Evolutionary conservation across 2,329 filamentous ascomycete species (phyloP).

Genomic region (Calonectria pauciramosa): DNA sequence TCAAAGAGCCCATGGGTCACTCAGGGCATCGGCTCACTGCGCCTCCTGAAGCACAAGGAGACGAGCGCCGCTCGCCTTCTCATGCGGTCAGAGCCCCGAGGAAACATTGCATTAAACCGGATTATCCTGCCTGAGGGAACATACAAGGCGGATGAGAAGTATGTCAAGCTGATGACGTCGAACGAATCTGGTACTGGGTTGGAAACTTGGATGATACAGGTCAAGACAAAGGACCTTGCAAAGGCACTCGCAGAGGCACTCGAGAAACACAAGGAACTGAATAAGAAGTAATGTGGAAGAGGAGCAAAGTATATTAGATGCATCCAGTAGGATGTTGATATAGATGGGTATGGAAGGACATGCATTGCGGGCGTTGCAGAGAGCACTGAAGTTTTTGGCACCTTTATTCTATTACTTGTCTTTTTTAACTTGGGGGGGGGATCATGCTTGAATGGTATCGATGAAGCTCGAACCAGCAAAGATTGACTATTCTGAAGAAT

Average conservation of each 20-base stretch:
- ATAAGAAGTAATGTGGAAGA: conserved; percentile 61
- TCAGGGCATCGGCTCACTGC: conserved; percentile 79
- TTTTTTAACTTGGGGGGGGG: background rate
- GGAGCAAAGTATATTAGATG: conserved; percentile 42
- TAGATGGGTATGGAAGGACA: conserved; percentile 46
- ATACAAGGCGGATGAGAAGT: conserved; percentile 74
- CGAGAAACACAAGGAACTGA: conserved; percentile 68
- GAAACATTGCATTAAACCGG: conserved; percentile 81
- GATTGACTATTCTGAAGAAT: conserved; percentile 40
- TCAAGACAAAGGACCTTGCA: conserved; percentile 75
- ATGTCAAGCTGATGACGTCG: conserved; percentile 70
- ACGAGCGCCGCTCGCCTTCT: conserved; percentile 77
- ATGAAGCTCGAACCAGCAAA: conserved; percentile 32
- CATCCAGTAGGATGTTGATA: conserved; percentile 36
- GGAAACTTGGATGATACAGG: conserved; percentile 79
- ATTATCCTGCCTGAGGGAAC: conserved; percentile 70
- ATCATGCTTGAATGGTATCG: conserved; percentile 11
- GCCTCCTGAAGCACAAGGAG: conserved; percentile 80
- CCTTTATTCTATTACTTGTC: conserved; percentile 28
- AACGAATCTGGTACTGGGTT: conserved; percentile 70
- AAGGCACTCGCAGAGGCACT: conserved; percentile 64
- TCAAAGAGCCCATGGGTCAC: conserved; percentile 74
- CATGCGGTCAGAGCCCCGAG: conserved; percentile 81
- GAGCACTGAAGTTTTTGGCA: conserved; percentile 35
- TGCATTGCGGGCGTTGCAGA: conserved; percentile 43